Conservation (phyloP, 768 basidiomycete genomes). For the Daedaleopsis nitida region DNA sequence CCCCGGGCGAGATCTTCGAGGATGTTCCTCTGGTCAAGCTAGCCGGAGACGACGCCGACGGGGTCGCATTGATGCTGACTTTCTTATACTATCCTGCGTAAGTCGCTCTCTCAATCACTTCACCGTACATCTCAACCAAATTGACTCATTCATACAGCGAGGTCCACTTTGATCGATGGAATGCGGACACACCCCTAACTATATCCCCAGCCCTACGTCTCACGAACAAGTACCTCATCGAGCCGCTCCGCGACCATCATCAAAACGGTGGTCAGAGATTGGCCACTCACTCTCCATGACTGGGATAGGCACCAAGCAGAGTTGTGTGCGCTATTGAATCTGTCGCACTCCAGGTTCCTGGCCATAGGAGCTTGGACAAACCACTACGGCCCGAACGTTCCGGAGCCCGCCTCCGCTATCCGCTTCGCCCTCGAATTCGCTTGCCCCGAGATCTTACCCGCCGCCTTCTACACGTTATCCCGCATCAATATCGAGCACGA, state of each 20-base stretch:
- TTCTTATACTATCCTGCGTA: slow-evolving; percentile 18
- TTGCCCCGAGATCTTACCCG: slow-evolving; percentile 19
- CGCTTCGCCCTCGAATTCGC: slow-evolving; percentile 16
- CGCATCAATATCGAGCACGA: slow-evolving; percentile 22
- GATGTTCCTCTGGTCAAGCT: slow-evolving; percentile 12
- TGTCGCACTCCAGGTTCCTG: neutral
- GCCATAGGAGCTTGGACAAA: too few relatives aligned
- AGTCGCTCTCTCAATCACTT: neutral
- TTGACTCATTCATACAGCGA: slow-evolving; percentile 3
- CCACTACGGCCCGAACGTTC: neutral
- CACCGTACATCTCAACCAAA: neutral
- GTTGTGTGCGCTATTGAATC: neutral
- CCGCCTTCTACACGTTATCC: slow-evolving; percentile 21
- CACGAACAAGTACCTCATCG: slow-evolving; percentile 33
- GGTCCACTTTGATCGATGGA: slow-evolving; percentile 18
- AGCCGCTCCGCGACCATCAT: slow-evolving; percentile 23
- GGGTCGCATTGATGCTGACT: slow-evolving; percentile 8
- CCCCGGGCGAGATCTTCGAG: slow-evolving; percentile 5
- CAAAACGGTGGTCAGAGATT: slow-evolving; percentile 26
- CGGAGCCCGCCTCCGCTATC: slow-evolving; percentile 18
- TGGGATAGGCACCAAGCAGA: slow-evolving; percentile 27
- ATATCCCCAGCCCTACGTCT: slow-evolving; percentile 24
- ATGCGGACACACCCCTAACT: slow-evolving; percentile 22
- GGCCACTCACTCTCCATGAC: slow-evolving; percentile 29
- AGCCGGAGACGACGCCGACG: slow-evolving; percentile 13